Conservation (phyloP, 2,329 filamentous ascomycete genomes). For the Keithomyces neogunnii region DNA sequence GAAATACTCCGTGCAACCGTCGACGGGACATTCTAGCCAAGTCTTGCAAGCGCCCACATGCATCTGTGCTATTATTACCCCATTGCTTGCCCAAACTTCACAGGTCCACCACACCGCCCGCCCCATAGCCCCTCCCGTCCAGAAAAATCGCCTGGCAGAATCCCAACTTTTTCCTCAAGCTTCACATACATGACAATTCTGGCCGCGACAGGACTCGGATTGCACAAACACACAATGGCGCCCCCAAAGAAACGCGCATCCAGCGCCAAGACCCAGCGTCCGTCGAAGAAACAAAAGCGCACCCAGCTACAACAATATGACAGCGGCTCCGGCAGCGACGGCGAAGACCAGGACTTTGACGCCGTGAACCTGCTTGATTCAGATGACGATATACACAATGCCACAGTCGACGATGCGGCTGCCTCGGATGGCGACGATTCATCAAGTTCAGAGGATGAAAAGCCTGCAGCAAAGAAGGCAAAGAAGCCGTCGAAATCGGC, state of each 20-base stretch:
- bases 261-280: conserved; percentile 26
- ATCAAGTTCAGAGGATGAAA: conserved; percentile 29
- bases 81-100: background rate
- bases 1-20: too few relatives aligned
- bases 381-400: conserved; percentile 48
- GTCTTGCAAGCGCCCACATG: too few relatives aligned
- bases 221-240: conserved; percentile 19
- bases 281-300: conserved; percentile 44
- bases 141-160: conserved; percentile 13
- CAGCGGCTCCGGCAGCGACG: conserved; percentile 38
- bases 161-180: conserved; percentile 6
- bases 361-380: conserved; percentile 48
- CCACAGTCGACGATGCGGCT: conserved; percentile 40
- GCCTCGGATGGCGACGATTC: conserved; percentile 26
- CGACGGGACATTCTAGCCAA: too few relatives aligned
- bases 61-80: background rate
- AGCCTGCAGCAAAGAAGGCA: conserved; percentile 12
- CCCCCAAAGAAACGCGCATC: conserved; percentile 25
- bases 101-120: conserved; percentile 9
- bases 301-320: conserved; percentile 35
- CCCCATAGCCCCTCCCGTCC: background rate
- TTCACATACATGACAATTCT: background rate
- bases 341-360: conserved; percentile 34
- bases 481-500: conserved; percentile 12
- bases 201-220: background rate